phyloP scores from a whole-genome alignment of 495 filamentous ascomycete genomes.

The Cetradonia linearis region DNA sequence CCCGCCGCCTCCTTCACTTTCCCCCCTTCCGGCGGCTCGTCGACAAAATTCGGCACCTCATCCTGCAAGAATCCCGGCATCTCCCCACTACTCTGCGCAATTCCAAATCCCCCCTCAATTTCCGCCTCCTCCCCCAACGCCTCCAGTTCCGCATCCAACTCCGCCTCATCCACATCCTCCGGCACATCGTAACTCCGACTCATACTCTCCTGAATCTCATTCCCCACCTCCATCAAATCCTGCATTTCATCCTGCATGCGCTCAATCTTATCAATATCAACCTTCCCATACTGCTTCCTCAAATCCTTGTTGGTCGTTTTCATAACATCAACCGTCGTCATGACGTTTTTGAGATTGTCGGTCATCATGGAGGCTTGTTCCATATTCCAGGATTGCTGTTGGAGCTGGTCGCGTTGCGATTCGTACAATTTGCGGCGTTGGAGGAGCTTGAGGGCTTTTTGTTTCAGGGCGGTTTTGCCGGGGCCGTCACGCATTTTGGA shows the following conservation, averaged over 20 bases:
- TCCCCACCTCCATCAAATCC: conserved; percentile 92
- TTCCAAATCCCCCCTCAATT: conserved; percentile 48
- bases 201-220: conserved; percentile 96
- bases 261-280: conserved; percentile 96
- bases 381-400: conserved; percentile 97
- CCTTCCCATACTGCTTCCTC: conserved; percentile 91
- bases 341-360: conserved; percentile 96
- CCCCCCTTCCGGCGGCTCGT: conserved; percentile 57
- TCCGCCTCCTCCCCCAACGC: conserved; percentile 85
- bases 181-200: conserved; percentile 89
- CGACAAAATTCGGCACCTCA: conserved; percentile 81
- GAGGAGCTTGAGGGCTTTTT: conserved; percentile 91
- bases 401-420: conserved; percentile 84
- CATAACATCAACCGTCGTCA: conserved; percentile 97
- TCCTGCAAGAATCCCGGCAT: conserved; percentile 85
- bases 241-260: conserved; percentile 98
- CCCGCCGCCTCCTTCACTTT: conserved; percentile 78
- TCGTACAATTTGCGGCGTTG: conserved; percentile 97
- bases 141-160: conserved; percentile 94
- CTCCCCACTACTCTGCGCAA: conserved; percentile 44
- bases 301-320: conserved; percentile 91
- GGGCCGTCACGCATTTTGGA: conserved; percentile 93
- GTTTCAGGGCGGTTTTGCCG: conserved; percentile 82
- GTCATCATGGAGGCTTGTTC: conserved; percentile 98
- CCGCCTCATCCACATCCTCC: conserved; percentile 95